Evolutionary conservation across 495 filamentous ascomycete genomes (phyloP).

Genomic region (Massariosphaeria phaeospora): DNA sequence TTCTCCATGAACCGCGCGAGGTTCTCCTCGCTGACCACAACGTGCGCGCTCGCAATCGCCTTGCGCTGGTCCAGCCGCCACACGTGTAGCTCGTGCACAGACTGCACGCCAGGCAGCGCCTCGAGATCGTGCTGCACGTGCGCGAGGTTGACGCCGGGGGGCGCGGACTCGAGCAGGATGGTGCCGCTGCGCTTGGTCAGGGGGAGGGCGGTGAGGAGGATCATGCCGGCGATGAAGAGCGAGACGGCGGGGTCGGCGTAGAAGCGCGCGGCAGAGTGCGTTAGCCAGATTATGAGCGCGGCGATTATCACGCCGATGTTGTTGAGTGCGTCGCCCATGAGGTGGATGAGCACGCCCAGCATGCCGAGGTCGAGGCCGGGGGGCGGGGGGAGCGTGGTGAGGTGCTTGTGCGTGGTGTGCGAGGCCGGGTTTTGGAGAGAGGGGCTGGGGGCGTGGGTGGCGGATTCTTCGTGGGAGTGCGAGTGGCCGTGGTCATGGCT

Average conservation of each 20-base stretch:
- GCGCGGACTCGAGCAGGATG: conserved; percentile 34
- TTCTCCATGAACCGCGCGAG: conserved; percentile 42
- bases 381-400: conserved; percentile 1
- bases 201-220: conserved; percentile 55
- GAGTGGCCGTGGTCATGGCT: conserved; percentile 1
- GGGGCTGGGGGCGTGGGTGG: background rate
- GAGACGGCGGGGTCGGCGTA: conserved; percentile 92
- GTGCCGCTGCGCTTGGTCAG: conserved; percentile 43
- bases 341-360: conserved; percentile 48
- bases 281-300: conserved; percentile 88
- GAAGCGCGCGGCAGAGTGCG: conserved; percentile 58
- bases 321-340: conserved; percentile 87
- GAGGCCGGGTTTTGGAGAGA: background rate
- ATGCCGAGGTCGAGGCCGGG: conserved; percentile 46
- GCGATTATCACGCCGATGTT: conserved; percentile 94
- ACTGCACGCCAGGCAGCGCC: conserved; percentile 46
- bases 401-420: conserved; percentile 20
- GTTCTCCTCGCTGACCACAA: conserved; percentile 43
- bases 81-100: conserved; percentile 51
- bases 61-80: conserved; percentile 52
- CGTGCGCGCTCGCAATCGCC: conserved; percentile 47
- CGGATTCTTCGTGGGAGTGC: conserved; percentile 7
- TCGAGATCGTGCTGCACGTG: conserved; percentile 41
- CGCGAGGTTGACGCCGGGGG: conserved; percentile 24
- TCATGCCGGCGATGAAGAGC: conserved; percentile 90